Evolutionary conservation across 768 basidiomycete genomes (phyloP), one percentile per base, ranked within the genome.

Genomic region (Leccinellum rugosiceps): DNA sequence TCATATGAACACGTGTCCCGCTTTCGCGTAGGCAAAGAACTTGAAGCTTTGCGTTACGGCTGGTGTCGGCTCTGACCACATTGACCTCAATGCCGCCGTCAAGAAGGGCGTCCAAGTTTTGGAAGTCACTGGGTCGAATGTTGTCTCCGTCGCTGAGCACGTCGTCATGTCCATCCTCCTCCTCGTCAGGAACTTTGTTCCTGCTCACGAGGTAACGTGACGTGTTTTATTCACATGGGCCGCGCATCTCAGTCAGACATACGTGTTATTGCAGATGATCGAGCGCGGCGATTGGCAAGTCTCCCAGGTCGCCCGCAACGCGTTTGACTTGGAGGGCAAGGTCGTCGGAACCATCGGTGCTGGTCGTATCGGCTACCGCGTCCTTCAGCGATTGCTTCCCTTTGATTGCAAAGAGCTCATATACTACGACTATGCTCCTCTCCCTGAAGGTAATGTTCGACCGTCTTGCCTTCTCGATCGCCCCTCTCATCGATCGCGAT

Each of bases 391-490:
- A 56, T 77, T 93, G 44, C 64, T 82, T 30, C 89, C 91, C 6
- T 96, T 97, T 77, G 81, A 93, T 76, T 85, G 83, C 81, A 94
- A 94, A 73, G 91, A 95, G 68, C 82, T 96, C 41, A 74, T 96
- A 59, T 95, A 94, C 79, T 96, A 86, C 69, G 92, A 94, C 74
- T 93, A 94, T 68, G 78, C 83, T 4, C 77, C 88, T 53, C 82
- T 91, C 56, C 86, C 88, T 13, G 77, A 78, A 57, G 83, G 84
- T 84, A 53, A 15, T 8, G 17, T 13, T 25, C 10, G 5, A 28
- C 15, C 21, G 2, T 19, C 9, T 23, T 6, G 6, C 9, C 19
- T 10, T 13, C 30, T 49, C n/a, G 28, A 49, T 17, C 15, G 2
- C 9, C 2, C 38, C n/a, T 34, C 43, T 34, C 35, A 34, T 21